Conservation (phyloP, 2,329 filamentous ascomycete species). For the Alternaria longipes region DNA sequence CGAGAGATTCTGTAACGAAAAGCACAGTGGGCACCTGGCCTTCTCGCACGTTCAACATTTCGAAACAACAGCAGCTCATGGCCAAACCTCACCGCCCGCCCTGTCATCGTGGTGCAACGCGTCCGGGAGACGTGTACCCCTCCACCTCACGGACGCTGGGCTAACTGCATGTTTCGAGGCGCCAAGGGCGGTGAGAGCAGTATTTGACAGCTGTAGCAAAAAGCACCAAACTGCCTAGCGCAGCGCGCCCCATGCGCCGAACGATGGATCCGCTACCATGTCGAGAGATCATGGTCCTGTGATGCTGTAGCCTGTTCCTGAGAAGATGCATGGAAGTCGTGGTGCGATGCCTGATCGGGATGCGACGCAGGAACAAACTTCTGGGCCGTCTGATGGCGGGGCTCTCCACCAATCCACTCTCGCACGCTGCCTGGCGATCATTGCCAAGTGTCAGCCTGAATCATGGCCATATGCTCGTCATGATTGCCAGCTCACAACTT, state of each 20-base stretch:
- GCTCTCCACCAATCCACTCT: slow-evolving; percentile 20
- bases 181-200: slow-evolving; percentile 10
- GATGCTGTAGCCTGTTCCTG: slow-evolving; percentile 18
- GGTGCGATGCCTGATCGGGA: slow-evolving; percentile 21
- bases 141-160: slow-evolving; percentile 1
- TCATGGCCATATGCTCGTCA: slow-evolving; percentile 10
- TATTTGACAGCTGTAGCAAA: slow-evolving; percentile 20
- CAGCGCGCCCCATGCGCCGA: slow-evolving; percentile 24
- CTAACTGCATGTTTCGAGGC: slow-evolving; percentile 9
- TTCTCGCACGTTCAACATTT: slow-evolving; percentile 1
- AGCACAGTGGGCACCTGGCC: not conserved
- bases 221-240: slow-evolving; percentile 20
- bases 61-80: slow-evolving; percentile 3
- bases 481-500: not conserved
- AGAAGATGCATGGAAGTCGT: slow-evolving; percentile 15
- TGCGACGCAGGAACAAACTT: slow-evolving; percentile 21
- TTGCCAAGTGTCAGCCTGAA: slow-evolving; percentile 19
- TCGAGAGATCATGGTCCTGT: slow-evolving; percentile 17
- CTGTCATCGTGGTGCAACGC: not conserved
- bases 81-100: slow-evolving; percentile 15
- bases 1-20: slow-evolving; percentile 7
- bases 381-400: slow-evolving; percentile 15
- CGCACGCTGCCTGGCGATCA: slow-evolving; percentile 22
- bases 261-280: slow-evolving; percentile 23
- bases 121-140: slow-evolving; percentile 9